phyloP scores from a whole-genome alignment of 1,284 basidiomycete species.

The Cronartium ribicola region DNA sequence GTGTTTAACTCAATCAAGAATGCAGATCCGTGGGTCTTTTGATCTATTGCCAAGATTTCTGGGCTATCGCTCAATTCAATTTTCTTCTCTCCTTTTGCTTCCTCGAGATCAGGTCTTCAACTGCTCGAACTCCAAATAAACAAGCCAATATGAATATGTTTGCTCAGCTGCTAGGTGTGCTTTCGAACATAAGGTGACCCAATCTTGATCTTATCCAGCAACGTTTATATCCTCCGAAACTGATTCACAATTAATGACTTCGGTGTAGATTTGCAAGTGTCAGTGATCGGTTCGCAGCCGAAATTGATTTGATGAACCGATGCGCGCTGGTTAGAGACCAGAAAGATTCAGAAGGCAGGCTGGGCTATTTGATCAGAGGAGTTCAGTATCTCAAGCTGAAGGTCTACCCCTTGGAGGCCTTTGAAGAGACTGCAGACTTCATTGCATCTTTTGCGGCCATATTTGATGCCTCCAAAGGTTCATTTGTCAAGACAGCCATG shows the following conservation, averaged over 20 bases:
- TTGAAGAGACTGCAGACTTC: constrained; percentile 91
- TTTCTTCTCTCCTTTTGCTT: background rate
- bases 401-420: constrained; percentile 89
- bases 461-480: constrained; percentile 78
- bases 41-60: background rate
- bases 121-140: constrained; percentile 63
- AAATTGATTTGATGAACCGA: constrained; percentile 34
- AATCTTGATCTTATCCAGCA: background rate
- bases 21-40: constrained; percentile 59
- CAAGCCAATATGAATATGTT: constrained; percentile 73
- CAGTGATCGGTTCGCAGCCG: constrained; percentile 40
- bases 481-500: constrained; percentile 76
- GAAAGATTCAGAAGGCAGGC: constrained; percentile 33
- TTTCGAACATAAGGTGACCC: constrained; percentile 68
- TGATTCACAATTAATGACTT: background rate
- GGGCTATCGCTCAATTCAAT: background rate
- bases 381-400: constrained; percentile 50
- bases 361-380: constrained; percentile 29
- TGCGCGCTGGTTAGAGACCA: constrained; percentile 24
- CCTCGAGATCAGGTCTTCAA: constrained; percentile 14
- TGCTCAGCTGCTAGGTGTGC: constrained; percentile 72
- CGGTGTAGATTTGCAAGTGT: constrained; percentile 36
- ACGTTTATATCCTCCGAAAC: background rate
- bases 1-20: constrained; percentile 78
- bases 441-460: constrained; percentile 74